These are phyloP conservation scores for Heterobasidion occidentale DNA, from an alignment of 1,284 basidiomycete genomes.

Conservation along the genomic window DNA sequence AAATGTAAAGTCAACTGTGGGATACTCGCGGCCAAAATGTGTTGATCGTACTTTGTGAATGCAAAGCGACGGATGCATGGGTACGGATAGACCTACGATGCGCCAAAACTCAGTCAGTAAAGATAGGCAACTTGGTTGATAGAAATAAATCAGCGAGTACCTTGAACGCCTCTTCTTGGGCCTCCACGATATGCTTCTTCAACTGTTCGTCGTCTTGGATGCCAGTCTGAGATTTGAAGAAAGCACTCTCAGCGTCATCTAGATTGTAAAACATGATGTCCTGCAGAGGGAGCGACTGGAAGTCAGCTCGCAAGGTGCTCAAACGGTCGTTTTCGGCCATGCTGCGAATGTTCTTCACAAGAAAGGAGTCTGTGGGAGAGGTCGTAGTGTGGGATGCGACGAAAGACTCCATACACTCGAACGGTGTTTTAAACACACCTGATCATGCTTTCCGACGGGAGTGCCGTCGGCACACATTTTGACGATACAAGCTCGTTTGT, in stretches of 20 bases:
- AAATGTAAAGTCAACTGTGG: not conserved
- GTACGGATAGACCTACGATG: not conserved
- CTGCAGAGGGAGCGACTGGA: too few species aligned
- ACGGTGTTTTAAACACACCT: not conserved
- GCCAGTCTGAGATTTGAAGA: conserved; percentile 4
- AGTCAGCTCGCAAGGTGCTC: not conserved
- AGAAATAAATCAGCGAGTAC: not conserved
- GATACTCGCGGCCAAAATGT: not conserved
- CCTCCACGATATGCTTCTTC: not conserved
- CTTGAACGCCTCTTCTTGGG: not conserved
- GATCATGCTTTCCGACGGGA: not conserved
- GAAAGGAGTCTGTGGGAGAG: not conserved
- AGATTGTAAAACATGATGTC: not conserved
- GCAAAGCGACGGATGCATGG: conserved; percentile 3
- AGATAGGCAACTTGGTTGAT: not conserved
- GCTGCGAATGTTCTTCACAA: not conserved
- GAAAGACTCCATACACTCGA: not conserved
- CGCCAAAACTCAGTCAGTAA: not conserved
- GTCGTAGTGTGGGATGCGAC: not conserved
- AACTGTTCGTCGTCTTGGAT: conserved; percentile 1
- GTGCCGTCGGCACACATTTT: not conserved
- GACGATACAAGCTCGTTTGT: not conserved
- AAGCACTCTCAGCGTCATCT: conserved; percentile 1
- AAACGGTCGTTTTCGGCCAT: not conserved
- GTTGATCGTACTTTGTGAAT: not conserved